Percentiles rank a stretch among this genome's conserved stretches.
phyloP scores from a whole-genome alignment of 768 basidiomycete genomes.

The Tricholoma bakamatsutake region DNA sequence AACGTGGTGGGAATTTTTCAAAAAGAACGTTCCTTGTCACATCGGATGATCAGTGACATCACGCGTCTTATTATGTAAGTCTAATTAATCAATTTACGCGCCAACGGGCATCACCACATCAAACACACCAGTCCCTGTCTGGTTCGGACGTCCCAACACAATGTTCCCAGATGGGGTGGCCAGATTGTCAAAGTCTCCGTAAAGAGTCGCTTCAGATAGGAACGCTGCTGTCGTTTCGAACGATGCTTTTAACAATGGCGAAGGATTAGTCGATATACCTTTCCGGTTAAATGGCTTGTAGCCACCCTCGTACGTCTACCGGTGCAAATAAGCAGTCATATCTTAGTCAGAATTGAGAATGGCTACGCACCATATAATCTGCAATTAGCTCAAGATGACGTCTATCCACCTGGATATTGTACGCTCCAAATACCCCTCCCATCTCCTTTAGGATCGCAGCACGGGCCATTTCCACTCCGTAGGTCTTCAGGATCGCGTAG shows the following conservation, averaged over 20 bases:
- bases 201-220: constrained; percentile 88
- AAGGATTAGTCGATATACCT: constrained; percentile 87
- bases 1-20: constrained; percentile 2
- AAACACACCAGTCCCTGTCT: constrained; percentile 94
- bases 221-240: constrained; percentile 95
- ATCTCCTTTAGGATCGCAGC: constrained; percentile 88
- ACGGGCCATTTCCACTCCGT: constrained; percentile 96
- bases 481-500: constrained; percentile 82
- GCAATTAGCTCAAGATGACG: constrained; percentile 96
- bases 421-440: constrained; percentile 85
- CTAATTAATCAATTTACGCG: constrained; percentile 8
- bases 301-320: constrained; percentile 92
- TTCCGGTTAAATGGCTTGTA: constrained; percentile 98
- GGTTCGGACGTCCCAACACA: constrained; percentile 81
- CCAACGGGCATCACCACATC: constrained; percentile 66
- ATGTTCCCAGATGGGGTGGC: constrained; percentile 88
- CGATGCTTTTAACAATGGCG: constrained; percentile 95
- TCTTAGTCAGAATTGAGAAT: background rate
- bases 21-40: constrained; percentile 7
- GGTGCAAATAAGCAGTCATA: background rate
- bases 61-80: constrained; percentile 14
- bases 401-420: constrained; percentile 92
- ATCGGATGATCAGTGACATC: constrained; percentile 13
- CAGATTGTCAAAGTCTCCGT: constrained; percentile 94
- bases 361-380: constrained; percentile 90